Conservation (phyloP, 305 asterid genomes). For the Rubia peregrina region DNA sequence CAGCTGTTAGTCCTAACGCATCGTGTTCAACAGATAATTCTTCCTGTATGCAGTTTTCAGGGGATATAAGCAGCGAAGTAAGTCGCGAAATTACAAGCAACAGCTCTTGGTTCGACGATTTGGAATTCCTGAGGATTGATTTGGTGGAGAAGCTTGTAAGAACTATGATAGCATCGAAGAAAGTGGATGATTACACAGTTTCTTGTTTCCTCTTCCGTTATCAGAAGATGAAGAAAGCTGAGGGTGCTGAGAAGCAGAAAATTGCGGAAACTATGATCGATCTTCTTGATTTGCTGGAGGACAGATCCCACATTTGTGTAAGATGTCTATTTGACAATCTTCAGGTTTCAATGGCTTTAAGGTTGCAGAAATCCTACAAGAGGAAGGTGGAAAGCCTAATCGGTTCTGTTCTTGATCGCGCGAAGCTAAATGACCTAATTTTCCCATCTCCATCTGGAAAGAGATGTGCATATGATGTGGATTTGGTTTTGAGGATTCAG, state of each 20-base stretch:
- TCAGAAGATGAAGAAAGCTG: slow-evolving; percentile 22
- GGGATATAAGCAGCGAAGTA: slow-evolving; percentile 26
- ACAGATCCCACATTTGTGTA: slow-evolving; percentile 24
- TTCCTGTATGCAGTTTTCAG: slow-evolving; percentile 27
- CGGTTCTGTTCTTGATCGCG: slow-evolving; percentile 46
- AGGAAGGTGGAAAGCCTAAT: slow-evolving; percentile 36
- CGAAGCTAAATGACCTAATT: slow-evolving; percentile 49
- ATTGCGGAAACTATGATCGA: slow-evolving; percentile 26
- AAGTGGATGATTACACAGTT: slow-evolving; percentile 28
- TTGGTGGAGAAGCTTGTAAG: slow-evolving; percentile 28
- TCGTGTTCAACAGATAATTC: slow-evolving; percentile 31
- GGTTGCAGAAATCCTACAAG: slow-evolving; percentile 18
- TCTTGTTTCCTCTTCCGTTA: slow-evolving; percentile 39
- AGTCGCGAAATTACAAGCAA: slow-evolving; percentile 26
- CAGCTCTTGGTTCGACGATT: slow-evolving; percentile 36
- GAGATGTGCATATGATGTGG: slow-evolving; percentile 40
- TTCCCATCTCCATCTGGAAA: slow-evolving; percentile 29
- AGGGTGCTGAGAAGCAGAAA: slow-evolving; percentile 26
- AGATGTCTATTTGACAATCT: slow-evolving; percentile 36
- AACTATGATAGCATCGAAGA: slow-evolving; percentile 28
- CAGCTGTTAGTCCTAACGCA: slow-evolving; percentile 23
- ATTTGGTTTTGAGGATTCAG: slow-evolving; percentile 38
- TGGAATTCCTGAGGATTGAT: slow-evolving; percentile 33
- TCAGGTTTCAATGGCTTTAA: slow-evolving; percentile 23
- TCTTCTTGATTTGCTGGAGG: slow-evolving; percentile 30